phyloP scores from a whole-genome alignment of 495 filamentous ascomycete species.

The Neurospora intermedia region DNA sequence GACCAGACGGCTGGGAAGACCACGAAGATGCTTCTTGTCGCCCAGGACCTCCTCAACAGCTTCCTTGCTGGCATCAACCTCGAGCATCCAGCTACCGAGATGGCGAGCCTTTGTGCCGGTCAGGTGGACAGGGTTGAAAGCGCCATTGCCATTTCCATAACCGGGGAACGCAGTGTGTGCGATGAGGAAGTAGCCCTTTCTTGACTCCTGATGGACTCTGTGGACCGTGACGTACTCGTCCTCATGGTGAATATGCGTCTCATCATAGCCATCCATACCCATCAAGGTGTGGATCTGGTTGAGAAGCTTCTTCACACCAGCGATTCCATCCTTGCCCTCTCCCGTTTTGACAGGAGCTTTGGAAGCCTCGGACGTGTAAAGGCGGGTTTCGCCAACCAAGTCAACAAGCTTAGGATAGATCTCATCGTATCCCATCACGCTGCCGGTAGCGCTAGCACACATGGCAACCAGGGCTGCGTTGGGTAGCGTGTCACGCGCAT shows the following conservation, averaged over 20 bases:
- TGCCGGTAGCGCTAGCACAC: constrained; percentile 88
- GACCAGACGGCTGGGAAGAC: constrained; percentile 69
- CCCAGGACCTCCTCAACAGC: constrained; percentile 49
- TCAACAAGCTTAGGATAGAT: constrained; percentile 87
- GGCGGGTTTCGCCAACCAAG: constrained; percentile 74
- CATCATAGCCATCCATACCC: constrained; percentile 86
- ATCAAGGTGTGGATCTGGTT: constrained; percentile 89
- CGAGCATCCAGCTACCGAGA: constrained; percentile 79
- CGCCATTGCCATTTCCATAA: constrained; percentile 67
- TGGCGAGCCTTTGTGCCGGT: constrained; percentile 63
- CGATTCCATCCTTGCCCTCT: constrained; percentile 67
- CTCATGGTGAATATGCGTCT: constrained; percentile 95
- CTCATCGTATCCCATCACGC: constrained; percentile 98
- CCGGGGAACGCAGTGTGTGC: constrained; percentile 92
- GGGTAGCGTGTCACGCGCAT: constrained; percentile 89
- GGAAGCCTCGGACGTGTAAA: constrained; percentile 67
- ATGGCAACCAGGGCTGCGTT: constrained; percentile 90
- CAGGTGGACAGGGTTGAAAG: constrained; percentile 65
- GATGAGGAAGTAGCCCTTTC: constrained; percentile 89
- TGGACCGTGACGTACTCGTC: constrained; percentile 94
- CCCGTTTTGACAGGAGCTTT: constrained; percentile 46
- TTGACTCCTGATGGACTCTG: constrained; percentile 76
- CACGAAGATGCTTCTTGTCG: constrained; percentile 61
- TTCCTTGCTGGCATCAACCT: constrained; percentile 62
- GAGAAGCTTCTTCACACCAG: constrained; percentile 76